Evolutionary conservation across 177 flowering plant species (phyloP).

Genomic region (Tripterygium wilfordii): DNA sequence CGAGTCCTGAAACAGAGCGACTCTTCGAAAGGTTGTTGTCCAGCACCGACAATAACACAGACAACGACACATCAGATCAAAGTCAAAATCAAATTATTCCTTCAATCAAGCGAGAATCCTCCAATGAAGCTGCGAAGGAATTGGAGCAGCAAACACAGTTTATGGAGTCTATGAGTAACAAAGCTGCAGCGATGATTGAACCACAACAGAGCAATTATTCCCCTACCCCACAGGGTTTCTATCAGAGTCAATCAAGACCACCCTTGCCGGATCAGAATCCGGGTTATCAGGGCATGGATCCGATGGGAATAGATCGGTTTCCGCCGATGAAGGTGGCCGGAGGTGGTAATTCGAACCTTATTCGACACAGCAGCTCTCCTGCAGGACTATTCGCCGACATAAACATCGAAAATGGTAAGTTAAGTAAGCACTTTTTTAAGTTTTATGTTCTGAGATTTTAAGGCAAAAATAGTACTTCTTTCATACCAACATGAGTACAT

Average conservation of each 20-base stretch:
- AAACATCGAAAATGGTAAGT: constrained; percentile 43
- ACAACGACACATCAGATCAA: constrained; percentile 10
- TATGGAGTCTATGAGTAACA: constrained; percentile 22
- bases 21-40: constrained; percentile 50
- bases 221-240: constrained; percentile 33
- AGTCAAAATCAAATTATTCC: too few relatives aligned
- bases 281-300: too few relatives aligned
- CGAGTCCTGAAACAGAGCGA: constrained; percentile 56
- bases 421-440: too few relatives aligned
- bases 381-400: constrained; percentile 67
- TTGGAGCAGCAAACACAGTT: constrained; percentile 22
- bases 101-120: constrained; percentile 18
- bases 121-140: background rate
- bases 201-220: constrained; percentile 20
- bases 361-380: constrained; percentile 87
- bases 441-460: too few relatives aligned
- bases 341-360: constrained; percentile 39
- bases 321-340: constrained; percentile 28
- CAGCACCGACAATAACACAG: constrained; percentile 12
- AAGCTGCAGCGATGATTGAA: too few relatives aligned
- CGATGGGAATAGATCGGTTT: constrained; percentile 24
- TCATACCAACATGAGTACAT: background rate
- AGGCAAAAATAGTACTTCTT: too few relatives aligned
- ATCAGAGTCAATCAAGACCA: constrained; percentile 28
- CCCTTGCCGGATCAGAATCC: constrained; percentile 25